Percentiles rank a stretch among this genome's conserved stretches.
Evolutionary conservation across 169 alveolate species (phyloP).

Genomic region (Eimeria tenella): DNA sequence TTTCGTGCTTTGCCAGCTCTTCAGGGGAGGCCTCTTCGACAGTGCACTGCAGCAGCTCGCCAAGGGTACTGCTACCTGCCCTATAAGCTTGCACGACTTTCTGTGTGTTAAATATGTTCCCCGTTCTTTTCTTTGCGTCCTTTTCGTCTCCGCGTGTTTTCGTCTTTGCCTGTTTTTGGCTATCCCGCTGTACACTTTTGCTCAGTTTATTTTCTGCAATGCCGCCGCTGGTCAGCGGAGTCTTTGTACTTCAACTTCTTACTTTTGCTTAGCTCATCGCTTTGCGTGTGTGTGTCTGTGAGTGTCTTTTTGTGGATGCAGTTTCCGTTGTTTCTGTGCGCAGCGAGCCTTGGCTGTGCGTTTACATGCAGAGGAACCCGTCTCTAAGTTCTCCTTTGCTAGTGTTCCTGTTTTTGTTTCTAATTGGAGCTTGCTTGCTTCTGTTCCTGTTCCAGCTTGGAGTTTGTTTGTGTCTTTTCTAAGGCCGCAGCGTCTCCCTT

Average conservation of each 20-base stretch:
- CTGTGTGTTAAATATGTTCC: not conserved
- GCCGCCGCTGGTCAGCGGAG: not conserved
- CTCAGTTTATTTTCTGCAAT: not conserved
- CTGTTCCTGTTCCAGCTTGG: no score
- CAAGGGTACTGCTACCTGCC: slow-evolving; percentile 12
- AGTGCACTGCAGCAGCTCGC: slow-evolving; percentile 35
- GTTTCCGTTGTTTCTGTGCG: not conserved
- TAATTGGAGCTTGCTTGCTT: no score
- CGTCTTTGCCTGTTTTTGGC: not conserved
- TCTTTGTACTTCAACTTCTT: not conserved
- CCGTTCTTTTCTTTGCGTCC: not conserved
- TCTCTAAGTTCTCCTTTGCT: no score
- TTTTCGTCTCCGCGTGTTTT: not conserved
- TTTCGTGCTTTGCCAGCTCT: slow-evolving; percentile 51
- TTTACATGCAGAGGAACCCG: not conserved
- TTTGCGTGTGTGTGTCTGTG: not conserved
- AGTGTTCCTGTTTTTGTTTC: no score
- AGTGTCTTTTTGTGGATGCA: not conserved
- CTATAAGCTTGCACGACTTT: not conserved
- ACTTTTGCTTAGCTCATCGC: not conserved
- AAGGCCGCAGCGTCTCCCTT: no score
- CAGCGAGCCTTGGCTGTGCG: not conserved
- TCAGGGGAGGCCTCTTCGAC: slow-evolving; percentile 67
- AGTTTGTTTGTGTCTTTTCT: no score
- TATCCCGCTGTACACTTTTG: not conserved